Base-by-base conservation (phyloP, 73 alveolate genomes). In the Paraurostyla sp. region DNA sequence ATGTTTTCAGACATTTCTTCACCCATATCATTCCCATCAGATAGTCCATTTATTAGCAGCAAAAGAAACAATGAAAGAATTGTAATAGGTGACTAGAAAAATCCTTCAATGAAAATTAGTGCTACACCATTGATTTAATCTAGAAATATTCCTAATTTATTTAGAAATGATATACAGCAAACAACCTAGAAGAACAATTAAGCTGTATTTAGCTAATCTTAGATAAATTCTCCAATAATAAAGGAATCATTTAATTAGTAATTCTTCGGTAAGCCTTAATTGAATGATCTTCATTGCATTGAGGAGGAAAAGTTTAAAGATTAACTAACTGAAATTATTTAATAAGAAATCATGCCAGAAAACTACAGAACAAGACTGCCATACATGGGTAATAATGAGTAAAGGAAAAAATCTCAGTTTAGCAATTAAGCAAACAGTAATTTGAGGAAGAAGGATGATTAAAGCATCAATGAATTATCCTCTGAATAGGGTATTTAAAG, bases 71-170 rank as follows among this genome's bases (percentile, higher is more conserved):
- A 46, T 15, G 57, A 46, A 15, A 46, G 57, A 2, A 16, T 38
- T 38, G 32, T 15, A 11, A 1, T 7, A 13, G 58, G 40, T 32
- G 2, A 25, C 40, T 16, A 18, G 16, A 18, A 65, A 65, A 38
- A n/a, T n/a, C n/a, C n/a, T n/a, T n/a, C n/a, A n/a, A n/a, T n/a
- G n/a, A 18, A 65, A 11, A 65, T 38, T 38, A 65, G 82, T 38
- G 82, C 82, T 15, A 65, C 82, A 11, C 82, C 82, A 6, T 38
- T 38, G 56, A 11, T 65, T 3, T 22, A 65, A 65, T 65, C 82
- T 15, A 65, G 82, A 23, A 38, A 56, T 18, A 65, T 65, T 16
- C 38, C 35, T 2, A 65, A 65, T 65, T 33, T 60, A 3, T 33
- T 29, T 11, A 60, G 25, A 33, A 29, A 45, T 9, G 78, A 60